Evolutionary conservation across 495 filamentous ascomycete genomes (phyloP).

Genomic region (Annulohypoxylon maeteangense): DNA sequence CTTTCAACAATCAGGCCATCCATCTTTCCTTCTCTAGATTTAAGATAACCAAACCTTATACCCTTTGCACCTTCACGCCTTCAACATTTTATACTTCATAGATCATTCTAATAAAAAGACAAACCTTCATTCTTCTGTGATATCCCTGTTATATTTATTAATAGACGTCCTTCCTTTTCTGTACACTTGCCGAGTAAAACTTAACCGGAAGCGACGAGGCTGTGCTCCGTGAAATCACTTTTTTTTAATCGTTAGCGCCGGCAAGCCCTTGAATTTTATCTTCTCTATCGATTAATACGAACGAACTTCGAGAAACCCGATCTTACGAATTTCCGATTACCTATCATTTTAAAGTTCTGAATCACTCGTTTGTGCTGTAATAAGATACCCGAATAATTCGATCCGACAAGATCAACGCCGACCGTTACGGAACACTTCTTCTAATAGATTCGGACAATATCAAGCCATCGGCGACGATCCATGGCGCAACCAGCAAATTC

Average conservation of each 20-base stretch:
- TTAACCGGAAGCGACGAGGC: constrained; percentile 16
- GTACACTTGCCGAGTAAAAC: constrained; percentile 1
- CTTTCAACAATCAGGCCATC: neutral
- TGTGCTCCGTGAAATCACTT: constrained; percentile 29
- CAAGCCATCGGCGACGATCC: neutral
- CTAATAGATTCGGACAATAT: neutral
- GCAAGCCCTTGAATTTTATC: constrained; percentile 7
- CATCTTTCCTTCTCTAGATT: constrained; percentile 8
- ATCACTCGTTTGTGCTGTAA: neutral
- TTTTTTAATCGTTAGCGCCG: constrained; percentile 19
- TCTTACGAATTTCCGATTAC: neutral
- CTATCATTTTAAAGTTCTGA: too few relatives aligned
- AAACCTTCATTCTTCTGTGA: constrained; percentile 6
- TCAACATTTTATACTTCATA: neutral
- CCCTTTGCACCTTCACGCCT: neutral
- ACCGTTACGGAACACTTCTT: neutral
- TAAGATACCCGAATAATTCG: neutral
- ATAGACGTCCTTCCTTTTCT: neutral
- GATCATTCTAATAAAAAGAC: constrained; percentile 9
- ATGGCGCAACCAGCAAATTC: constrained; percentile 34
- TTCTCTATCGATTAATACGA: neutral
- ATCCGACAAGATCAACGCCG: neutral
- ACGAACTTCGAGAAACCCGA: neutral
- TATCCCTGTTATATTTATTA: neutral
- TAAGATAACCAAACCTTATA: neutral